A percentile compares a stretch with the other conserved stretches of the same genome.
phyloP scores from a whole-genome alignment of 2,329 filamentous ascomycete species.

The Apiospora aurea region DNA sequence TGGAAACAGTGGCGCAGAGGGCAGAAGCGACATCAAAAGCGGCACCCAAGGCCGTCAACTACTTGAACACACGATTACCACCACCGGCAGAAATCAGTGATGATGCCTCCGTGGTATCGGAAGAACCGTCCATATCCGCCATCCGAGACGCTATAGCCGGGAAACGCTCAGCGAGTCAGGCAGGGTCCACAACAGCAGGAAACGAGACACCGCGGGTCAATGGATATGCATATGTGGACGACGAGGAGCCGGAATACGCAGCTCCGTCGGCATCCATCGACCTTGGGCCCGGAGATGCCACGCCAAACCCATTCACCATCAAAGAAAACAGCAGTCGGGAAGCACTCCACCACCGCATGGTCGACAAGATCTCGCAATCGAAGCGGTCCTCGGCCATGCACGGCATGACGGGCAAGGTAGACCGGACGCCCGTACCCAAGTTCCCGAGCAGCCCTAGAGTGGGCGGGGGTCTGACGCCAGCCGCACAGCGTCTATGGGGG shows the following conservation, averaged over 20 bases:
- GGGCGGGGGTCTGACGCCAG: slow-evolving; percentile 70
- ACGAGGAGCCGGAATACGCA: slow-evolving; percentile 66
- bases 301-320: slow-evolving; percentile 82
- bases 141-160: slow-evolving; percentile 86
- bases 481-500: slow-evolving; percentile 74
- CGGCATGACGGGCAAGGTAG: slow-evolving; percentile 65
- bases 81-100: slow-evolving; percentile 54
- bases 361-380: slow-evolving; percentile 78
- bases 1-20: slow-evolving; percentile 70
- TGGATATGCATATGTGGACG: slow-evolving; percentile 93
- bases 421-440: slow-evolving; percentile 69
- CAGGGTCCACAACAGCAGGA: slow-evolving; percentile 66
- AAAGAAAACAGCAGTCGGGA: slow-evolving; percentile 78
- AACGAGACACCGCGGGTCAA: slow-evolving; percentile 89
- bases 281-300: slow-evolving; percentile 65
- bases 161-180: slow-evolving; percentile 66
- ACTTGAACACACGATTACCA: slow-evolving; percentile 82
- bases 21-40: slow-evolving; percentile 76
- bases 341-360: slow-evolving; percentile 83
- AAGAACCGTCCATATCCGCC: slow-evolving; percentile 81
- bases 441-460: slow-evolving; percentile 72
- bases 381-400: slow-evolving; percentile 69
- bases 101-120: slow-evolving; percentile 57
- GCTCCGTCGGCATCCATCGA: slow-evolving; percentile 55
- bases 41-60: slow-evolving; percentile 78